Evolutionary conservation across 2,329 filamentous ascomycete species (phyloP).

Genomic region (Neofusicoccum sp.): DNA sequence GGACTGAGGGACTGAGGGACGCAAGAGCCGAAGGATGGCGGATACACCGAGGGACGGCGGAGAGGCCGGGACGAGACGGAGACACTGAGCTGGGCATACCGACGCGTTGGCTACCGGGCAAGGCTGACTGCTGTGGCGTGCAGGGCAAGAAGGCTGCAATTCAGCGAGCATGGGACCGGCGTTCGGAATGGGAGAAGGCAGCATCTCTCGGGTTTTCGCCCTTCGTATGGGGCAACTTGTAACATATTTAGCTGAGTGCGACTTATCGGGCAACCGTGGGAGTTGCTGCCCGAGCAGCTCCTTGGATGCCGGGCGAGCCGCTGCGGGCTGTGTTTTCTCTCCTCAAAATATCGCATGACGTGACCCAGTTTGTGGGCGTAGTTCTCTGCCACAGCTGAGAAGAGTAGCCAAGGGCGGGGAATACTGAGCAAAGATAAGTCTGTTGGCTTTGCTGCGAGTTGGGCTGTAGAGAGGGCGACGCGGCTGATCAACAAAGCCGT

Average conservation of each 20-base stretch:
- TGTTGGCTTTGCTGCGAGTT: not conserved
- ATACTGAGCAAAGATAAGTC: too few relatives aligned
- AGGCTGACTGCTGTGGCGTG: not conserved
- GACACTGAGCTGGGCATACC: not conserved
- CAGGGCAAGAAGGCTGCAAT: not conserved
- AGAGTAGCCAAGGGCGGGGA: not conserved
- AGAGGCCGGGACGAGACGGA: not conserved
- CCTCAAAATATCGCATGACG: not conserved
- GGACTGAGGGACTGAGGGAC: not conserved
- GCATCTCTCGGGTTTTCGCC: not conserved
- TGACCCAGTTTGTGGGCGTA: not conserved
- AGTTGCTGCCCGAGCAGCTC: not conserved
- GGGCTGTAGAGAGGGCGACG: not conserved
- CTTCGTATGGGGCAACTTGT: not conserved
- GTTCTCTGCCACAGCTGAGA: not conserved
- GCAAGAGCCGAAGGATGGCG: too few relatives aligned
- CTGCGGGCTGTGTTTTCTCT: not conserved
- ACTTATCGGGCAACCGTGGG: not conserved
- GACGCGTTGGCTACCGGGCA: not conserved
- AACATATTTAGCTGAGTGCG: not conserved
- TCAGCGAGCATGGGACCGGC: not conserved
- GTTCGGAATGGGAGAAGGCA: not conserved
- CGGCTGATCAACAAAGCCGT: not conserved
- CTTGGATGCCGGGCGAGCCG: not conserved
- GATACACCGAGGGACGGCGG: not conserved